Percentiles rank a stretch among this genome's conserved stretches.
Evolutionary conservation across 2,329 filamentous ascomycete genomes (phyloP).

Genomic region (Fusarium fracticaudum): DNA sequence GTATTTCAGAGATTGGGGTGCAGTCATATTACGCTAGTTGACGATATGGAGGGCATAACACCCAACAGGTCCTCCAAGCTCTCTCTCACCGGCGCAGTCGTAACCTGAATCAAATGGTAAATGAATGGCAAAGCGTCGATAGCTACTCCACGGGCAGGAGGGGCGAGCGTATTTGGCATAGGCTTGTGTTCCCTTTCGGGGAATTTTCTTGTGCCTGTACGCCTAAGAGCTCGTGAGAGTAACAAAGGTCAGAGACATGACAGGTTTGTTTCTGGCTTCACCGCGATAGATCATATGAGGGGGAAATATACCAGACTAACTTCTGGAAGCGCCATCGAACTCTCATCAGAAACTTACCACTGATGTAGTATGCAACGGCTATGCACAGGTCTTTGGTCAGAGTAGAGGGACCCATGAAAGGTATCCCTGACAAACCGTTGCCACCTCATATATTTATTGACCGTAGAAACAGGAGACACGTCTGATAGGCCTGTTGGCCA

Average conservation of each 20-base stretch:
- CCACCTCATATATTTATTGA: slow-evolving; percentile 4
- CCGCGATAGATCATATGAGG: background rate
- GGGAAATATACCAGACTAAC: slow-evolving; percentile 5
- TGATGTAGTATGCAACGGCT: slow-evolving; percentile 33
- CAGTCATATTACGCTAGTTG: slow-evolving; percentile 1
- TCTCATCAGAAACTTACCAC: slow-evolving; percentile 14
- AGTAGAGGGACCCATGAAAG: background rate
- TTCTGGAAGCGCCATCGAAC: slow-evolving; percentile 36
- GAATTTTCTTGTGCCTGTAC: slow-evolving; percentile 54
- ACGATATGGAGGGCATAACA: background rate
- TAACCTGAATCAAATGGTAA: slow-evolving; percentile 10
- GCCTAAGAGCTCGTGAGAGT: slow-evolving; percentile 50
- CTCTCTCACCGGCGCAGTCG: slow-evolving; percentile 12
- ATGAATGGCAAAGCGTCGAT: slow-evolving; percentile 9
- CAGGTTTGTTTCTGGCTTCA: slow-evolving; percentile 27
- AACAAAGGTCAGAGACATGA: slow-evolving; percentile 42
- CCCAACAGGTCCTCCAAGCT: slow-evolving; percentile 8
- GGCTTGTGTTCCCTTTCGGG: slow-evolving; percentile 50
- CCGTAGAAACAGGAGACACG: background rate
- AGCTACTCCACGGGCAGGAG: background rate
- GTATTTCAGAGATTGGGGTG: background rate
- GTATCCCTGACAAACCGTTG: slow-evolving; percentile 1
- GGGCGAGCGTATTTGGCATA: slow-evolving; percentile 33
- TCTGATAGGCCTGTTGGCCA: slow-evolving; percentile 19
- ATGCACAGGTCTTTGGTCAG: slow-evolving; percentile 30